Evolutionary conservation across 331 rosid species (phyloP), one percentile per base, ranked within the genome.

Genomic region (Arachis monticola): DNA sequence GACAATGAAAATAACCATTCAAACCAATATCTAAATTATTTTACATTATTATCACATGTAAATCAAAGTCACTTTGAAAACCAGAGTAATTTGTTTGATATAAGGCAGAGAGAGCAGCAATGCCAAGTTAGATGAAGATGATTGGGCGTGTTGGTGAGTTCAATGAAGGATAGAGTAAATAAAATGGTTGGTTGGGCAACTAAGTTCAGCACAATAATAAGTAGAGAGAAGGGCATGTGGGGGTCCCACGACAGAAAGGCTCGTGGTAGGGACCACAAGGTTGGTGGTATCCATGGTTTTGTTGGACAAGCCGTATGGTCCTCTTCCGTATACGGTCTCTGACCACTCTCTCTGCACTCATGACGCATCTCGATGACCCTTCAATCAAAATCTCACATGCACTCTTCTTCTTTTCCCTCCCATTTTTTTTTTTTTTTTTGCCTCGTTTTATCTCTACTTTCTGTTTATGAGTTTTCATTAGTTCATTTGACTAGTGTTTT

Each of bases 241-340:
- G 40, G 91, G 87, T 3, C 88, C 84, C 81, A 80, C 17, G 8
- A n/a, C 5, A 5, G 35, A 1, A 30, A 5, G 51, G 73, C 13
- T 35, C 30, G 42, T 3, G 60, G 60, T 40, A 57, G 80, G 82
- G 69, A 14, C 76, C 79, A 77, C 53, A 17, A 9, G 5, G 7
- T 38, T 58, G 69, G 85, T 40, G 61, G 74, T 42, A 73, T 63
- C 87, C 84, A 85, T 90, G 90, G 80, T 27, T 17, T 79, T 88
- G 93, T 88, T 93, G 92, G 97, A 92, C 90, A 83, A 72, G 92
- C 90, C 97, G 97, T 90, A 90, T 94, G 96, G 97, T 94, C 96
- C 97, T 92, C 92, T 86, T 92, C 97, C 97, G 97, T 92, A 92
- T 92, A 90, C 95, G 93, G 97, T 73, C 78, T 55, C 64, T 61